A percentile compares a stretch with the other conserved stretches of the same genome.
These are phyloP conservation scores for Micractinium conductrix DNA, from an alignment of 139 green algal species.

Conservation along the genomic window DNA sequence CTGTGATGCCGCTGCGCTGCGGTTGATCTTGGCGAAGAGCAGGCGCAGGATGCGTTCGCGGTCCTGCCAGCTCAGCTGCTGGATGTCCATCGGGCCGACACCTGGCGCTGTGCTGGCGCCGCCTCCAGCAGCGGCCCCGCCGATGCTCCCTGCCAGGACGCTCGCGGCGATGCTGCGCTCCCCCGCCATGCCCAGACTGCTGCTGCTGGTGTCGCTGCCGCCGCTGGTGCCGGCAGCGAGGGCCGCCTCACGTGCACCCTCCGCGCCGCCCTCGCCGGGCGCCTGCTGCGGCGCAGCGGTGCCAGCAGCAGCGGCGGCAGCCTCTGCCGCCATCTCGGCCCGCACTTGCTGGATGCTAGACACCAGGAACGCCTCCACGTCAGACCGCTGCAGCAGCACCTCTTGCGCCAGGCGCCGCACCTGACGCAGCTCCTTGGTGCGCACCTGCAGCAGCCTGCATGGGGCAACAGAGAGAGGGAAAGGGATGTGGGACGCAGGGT, in stretches of 20 bases:
- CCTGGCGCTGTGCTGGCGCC: constrained; percentile 10
- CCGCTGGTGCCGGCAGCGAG: neutral
- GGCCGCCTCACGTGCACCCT: too few species aligned
- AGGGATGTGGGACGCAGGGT: neutral
- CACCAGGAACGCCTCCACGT: constrained; percentile 94
- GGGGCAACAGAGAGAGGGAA: neutral
- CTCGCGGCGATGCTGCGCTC: neutral
- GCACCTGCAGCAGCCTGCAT: constrained; percentile 59
- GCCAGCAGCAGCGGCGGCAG: neutral
- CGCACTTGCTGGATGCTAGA: constrained; percentile 72
- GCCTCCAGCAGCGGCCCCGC: neutral
- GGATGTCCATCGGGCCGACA: constrained; percentile 58
- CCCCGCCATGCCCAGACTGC: neutral
- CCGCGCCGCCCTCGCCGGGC: neutral
- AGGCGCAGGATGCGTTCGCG: constrained; percentile 83
- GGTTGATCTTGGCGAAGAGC: constrained; percentile 87
- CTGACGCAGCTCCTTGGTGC: constrained; percentile 82
- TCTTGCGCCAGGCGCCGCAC: constrained; percentile 81
- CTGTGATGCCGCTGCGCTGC: neutral
- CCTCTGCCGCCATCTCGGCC: neutral
- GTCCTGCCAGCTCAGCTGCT: constrained; percentile 84
- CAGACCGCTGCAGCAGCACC: constrained; percentile 82
- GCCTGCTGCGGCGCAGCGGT: neutral
- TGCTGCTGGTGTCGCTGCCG: constrained; percentile 5
- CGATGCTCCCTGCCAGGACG: neutral